Percentiles rank a stretch among this genome's conserved stretches.
Evolutionary conservation across 2,329 filamentous ascomycete genomes (phyloP).

Genomic region (Talaromyces sp.): DNA sequence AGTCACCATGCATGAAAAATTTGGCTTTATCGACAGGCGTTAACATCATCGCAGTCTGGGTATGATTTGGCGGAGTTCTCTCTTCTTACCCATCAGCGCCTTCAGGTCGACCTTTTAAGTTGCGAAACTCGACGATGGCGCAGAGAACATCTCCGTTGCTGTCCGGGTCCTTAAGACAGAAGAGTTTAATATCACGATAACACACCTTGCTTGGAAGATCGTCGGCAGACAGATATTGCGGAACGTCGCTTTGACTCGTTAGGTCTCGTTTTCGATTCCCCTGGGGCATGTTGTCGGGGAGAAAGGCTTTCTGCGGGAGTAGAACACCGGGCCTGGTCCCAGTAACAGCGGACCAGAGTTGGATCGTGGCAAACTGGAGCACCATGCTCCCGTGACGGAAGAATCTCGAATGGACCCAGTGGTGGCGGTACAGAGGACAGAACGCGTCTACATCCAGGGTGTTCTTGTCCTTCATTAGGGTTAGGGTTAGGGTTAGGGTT

Average conservation of each 20-base stretch:
- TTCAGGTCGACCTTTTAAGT: slow-evolving; percentile 22
- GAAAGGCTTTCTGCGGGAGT: slow-evolving; percentile 15
- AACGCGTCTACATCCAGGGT: slow-evolving; percentile 18
- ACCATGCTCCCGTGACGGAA: slow-evolving; percentile 20
- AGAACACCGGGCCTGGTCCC: slow-evolving; percentile 17
- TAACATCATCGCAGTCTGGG: slow-evolving; percentile 2
- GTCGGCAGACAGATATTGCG: slow-evolving; percentile 14
- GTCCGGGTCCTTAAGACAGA: slow-evolving; percentile 17
- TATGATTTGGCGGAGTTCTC: background rate
- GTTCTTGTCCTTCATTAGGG: slow-evolving; percentile 19
- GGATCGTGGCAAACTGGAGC: slow-evolving; percentile 16
- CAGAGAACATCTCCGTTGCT: slow-evolving; percentile 20
- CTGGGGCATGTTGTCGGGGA: slow-evolving; percentile 9
- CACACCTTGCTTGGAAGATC: slow-evolving; percentile 18
- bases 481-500: too few species aligned
- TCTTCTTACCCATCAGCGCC: slow-evolving; percentile 20
- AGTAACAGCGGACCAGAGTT: slow-evolving; percentile 21
- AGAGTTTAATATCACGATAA: slow-evolving; percentile 21
- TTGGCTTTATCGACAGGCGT: slow-evolving; percentile 16
- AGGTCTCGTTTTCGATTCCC: slow-evolving; percentile 11
- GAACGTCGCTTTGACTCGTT: slow-evolving; percentile 18
- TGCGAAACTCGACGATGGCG: slow-evolving; percentile 15
- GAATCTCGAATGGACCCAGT: slow-evolving; percentile 20
- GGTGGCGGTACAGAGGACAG: slow-evolving; percentile 16
- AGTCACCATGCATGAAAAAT: slow-evolving; percentile 24